Evolutionary conservation across 129 eudicot species (phyloP).

Genomic region (sunflower (Helianthus annuus)): HanXRQr2.0-SUNRISE NC_035449.2:10525309-10525808

Average conservation of each 20-base stretch:
- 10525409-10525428: neutral
- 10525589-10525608: constrained; percentile 4
- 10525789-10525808: neutral
- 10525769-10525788: constrained; percentile 4
- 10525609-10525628: constrained; percentile 1
- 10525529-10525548: no score
- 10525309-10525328: no score
- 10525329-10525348: no score
- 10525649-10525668: constrained; percentile 10
- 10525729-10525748: constrained; percentile 21
- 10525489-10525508: no score
- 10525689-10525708: constrained; percentile 11
- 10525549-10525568: neutral
- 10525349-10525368: no score
- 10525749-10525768: constrained; percentile 8
- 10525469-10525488: no score
- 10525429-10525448: no score
- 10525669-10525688: constrained; percentile 26
- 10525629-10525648: constrained; percentile 3
- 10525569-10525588: constrained; percentile 3
- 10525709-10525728: constrained; percentile 19
- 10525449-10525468: no score
- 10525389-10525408: no score
- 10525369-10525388: neutral
- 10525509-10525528: neutral